phyloP scores from a whole-genome alignment of 139 green algal genomes.

The Trebouxia sp. region DNA sequence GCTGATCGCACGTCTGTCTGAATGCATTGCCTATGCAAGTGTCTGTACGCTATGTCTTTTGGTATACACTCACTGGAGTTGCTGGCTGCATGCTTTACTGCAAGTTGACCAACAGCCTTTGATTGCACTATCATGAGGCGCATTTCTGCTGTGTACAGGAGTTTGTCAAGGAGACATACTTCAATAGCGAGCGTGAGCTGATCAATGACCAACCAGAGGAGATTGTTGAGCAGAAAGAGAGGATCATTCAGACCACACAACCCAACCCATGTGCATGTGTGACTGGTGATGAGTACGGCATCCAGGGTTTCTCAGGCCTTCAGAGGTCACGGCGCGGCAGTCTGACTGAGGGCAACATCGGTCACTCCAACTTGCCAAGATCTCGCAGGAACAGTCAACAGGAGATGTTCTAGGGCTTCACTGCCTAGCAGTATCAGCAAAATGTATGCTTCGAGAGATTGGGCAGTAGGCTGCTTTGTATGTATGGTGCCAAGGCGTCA shows the following conservation, averaged over 20 bases:
- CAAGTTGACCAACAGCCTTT: too few species aligned
- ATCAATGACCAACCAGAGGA: background rate
- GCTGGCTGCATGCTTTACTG: background rate
- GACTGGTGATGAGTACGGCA: background rate
- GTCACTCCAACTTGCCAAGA: background rate
- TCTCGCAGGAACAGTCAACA: background rate
- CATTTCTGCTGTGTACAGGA: conserved; percentile 2
- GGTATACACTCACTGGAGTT: too few species aligned
- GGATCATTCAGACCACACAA: background rate
- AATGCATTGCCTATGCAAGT: too few species aligned
- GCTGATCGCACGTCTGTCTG: too few species aligned
- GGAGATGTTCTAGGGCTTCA: background rate
- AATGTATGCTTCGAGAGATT: too few species aligned
- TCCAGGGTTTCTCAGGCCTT: background rate
- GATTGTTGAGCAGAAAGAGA: conserved; percentile 19
- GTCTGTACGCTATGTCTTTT: too few species aligned
- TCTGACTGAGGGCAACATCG: background rate
- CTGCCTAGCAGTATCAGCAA: background rate
- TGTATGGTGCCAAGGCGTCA: too few species aligned
- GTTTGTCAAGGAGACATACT: conserved; percentile 25
- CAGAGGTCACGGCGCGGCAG: background rate
- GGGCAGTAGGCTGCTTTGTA: too few species aligned
- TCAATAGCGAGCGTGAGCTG: conserved; percentile 2
- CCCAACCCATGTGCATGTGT: background rate
- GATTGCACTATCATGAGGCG: background rate